Evolutionary conservation across 306 rosid species (phyloP), one percentile per base, ranked within the genome.

Genomic region (Pachyrhizus erosus): DNA sequence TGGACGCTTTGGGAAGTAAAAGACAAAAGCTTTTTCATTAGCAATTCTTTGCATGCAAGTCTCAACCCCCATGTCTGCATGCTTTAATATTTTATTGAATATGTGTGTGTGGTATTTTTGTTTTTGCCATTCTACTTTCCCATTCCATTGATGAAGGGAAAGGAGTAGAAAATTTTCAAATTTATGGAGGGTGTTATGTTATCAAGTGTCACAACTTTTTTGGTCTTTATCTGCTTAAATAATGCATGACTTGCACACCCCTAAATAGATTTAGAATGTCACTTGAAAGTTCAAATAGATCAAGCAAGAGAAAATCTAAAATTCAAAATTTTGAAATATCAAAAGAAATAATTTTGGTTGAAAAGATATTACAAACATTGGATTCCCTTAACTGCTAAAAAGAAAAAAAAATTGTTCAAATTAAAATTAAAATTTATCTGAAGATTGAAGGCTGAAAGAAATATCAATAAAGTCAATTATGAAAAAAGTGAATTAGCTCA

Each of bases 1-100:
- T 94, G 97, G 94, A 90, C 84, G 79, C 91, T 91, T 80, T 84
- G 90, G 91, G 82, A 88, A 83, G 89, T 87, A 86, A 88, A 83
- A 89, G 90, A 91, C 92, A 89, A 91, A 81, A 84, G 75, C 84
- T 18, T 71, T 85, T 90, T 90, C 77, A 82, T 73, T 67, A 55
- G 70, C 67, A 46, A 31, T 34, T 33, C 49, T 79, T 84, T 84
- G 77, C 89, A 88, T 86, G 86, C 89, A 82, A 81, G 46, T 67
- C 65, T 86, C 51, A 61, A 39, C 83, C 5, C 77, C 27, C 72
- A 14, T 81, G 21, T 60, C 17, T 69, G 83, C 77, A 61, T 71
- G 77, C 81, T 67, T 74, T 60, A 55, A n/a, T 66, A 65, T 43
- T 70, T 78, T 67, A 8, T 20, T 80, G 21, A 7, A 8, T 31